A percentile compares a stretch with the other conserved stretches of the same genome.
Conservation (phyloP, 2,329 filamentous ascomycete species). For the Cercospora sp. region DNA sequence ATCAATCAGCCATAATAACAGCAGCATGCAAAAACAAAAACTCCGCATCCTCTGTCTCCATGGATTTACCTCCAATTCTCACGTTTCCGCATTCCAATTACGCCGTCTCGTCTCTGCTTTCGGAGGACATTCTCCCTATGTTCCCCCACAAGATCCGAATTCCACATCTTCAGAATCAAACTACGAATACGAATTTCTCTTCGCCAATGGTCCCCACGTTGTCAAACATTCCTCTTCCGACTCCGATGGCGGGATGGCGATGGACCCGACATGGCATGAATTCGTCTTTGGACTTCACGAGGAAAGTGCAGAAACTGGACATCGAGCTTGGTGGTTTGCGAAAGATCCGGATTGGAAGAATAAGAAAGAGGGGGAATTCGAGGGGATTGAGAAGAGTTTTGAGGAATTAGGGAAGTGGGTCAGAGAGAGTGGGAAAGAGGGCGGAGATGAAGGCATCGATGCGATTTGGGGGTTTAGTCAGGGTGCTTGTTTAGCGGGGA, state of each 20-base stretch:
- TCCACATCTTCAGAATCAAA: neutral
- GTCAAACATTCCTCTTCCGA: slow-evolving; percentile 14
- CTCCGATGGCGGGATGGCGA: slow-evolving; percentile 21
- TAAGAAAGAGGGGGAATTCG: slow-evolving; percentile 20
- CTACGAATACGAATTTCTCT: slow-evolving; percentile 25
- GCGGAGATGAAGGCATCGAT: slow-evolving; percentile 20
- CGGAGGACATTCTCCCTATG: neutral
- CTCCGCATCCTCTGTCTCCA: slow-evolving; percentile 28
- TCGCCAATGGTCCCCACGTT: slow-evolving; percentile 25
- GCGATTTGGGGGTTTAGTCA: slow-evolving; percentile 27
- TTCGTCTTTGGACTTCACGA: slow-evolving; percentile 13
- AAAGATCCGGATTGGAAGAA: slow-evolving; percentile 21
- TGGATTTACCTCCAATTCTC: slow-evolving; percentile 28
- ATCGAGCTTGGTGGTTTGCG: slow-evolving; percentile 29
- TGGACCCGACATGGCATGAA: slow-evolving; percentile 26
- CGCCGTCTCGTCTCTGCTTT: slow-evolving; percentile 24
- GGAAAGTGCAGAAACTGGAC: slow-evolving; percentile 13
- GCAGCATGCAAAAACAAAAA: neutral
- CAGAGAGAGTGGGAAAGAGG: neutral
- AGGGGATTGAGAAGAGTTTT: slow-evolving; percentile 24
- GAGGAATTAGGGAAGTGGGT: slow-evolving; percentile 21
- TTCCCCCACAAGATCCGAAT: neutral
- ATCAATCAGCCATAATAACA: neutral
- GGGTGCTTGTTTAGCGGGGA: slow-evolving; percentile 27
- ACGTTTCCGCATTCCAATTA: slow-evolving; percentile 26